Evolutionary conservation across 2,329 filamentous ascomycete species (phyloP), one percentile per base, ranked within the genome.

Genomic region (Nemania serpens): DNA sequence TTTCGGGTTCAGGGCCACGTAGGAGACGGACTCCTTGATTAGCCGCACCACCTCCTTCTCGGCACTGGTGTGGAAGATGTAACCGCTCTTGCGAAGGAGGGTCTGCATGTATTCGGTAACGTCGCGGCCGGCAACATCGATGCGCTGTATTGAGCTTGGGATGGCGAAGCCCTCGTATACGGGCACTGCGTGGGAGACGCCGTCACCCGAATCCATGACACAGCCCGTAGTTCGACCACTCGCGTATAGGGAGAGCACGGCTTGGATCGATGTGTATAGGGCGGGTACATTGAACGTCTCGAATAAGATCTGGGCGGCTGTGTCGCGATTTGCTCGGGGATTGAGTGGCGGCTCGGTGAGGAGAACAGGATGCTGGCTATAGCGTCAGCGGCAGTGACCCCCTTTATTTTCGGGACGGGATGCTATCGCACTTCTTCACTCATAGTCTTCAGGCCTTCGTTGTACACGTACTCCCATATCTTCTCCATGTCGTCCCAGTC

Each of bases 401-500:
- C 18, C n/a, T 18, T 25, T 22, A 20, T 43, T 6, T 20, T 17
- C 17, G 22, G 41, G 46, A 39, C 2, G 5, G 17, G 9, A 10
- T 45, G 18, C 20, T 41, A 39, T 39, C 52, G 22, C 77, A 93
- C 91, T 84, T 99, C 95, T 84, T 99, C 95, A 77, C 93, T 97
- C 74, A 97, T 83, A 51, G 94, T 97, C 82, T 97, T 98, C 71
- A 99, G 77, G 66, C 96, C 95, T 73, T 97, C 94, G 59, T 91
- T 91, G 76, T 98, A 99, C 55, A 99, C 93, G 74, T 96, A 95
- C 72, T 96, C 91, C 95, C 95, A 99, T 78, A 99, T 99, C 80
- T 92, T 88, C 82, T 99, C 95, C 95, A 99, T 99, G 74, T 99
- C 95, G 75, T 98, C 95, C 95, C 95, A 99, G 77, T 99, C 93